Evolutionary conservation across 305 asterid species (phyloP).

Genomic region (Euphrasia arctica): DNA sequence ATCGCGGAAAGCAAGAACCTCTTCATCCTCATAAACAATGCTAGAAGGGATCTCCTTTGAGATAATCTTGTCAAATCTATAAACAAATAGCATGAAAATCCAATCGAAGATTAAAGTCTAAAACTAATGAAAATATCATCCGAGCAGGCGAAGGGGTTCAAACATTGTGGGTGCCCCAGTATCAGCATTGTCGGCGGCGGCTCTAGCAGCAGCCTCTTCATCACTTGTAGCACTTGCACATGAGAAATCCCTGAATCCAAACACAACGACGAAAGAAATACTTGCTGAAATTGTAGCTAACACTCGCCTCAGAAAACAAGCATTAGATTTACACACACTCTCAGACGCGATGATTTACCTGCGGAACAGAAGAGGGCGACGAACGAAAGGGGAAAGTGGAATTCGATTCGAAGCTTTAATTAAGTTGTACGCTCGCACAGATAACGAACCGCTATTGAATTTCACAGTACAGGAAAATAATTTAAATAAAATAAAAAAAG

Average conservation of each 20-base stretch:
- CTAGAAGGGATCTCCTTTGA: conserved; percentile 82
- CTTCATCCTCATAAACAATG: conserved; percentile 83
- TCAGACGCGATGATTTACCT: conserved; percentile 34
- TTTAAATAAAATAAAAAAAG: not conserved
- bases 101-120: conserved; percentile 11
- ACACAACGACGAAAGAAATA: not conserved
- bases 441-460: conserved; percentile 46
- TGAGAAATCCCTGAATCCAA: conserved; percentile 44
- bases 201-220: conserved; percentile 78
- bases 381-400: conserved; percentile 27
- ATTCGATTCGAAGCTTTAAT: conserved; percentile 40
- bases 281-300: not conserved
- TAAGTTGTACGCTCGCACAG: conserved; percentile 40
- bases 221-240: conserved; percentile 54
- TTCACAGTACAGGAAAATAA: conserved; percentile 19
- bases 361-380: conserved; percentile 40
- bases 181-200: conserved; percentile 58
- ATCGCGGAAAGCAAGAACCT: conserved; percentile 90
- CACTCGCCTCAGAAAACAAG: not conserved
- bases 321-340: not conserved
- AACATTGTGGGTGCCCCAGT: conserved; percentile 80
- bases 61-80: conserved; percentile 92
- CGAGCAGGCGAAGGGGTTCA: conserved; percentile 21
- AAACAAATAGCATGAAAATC: conserved; percentile 10
- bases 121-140: conserved; percentile 6